Percentiles rank a stretch among this genome's conserved stretches.
Evolutionary conservation across 2,329 filamentous ascomycete genomes (phyloP).

Genomic region (Zymoseptoria brevis): DNA sequence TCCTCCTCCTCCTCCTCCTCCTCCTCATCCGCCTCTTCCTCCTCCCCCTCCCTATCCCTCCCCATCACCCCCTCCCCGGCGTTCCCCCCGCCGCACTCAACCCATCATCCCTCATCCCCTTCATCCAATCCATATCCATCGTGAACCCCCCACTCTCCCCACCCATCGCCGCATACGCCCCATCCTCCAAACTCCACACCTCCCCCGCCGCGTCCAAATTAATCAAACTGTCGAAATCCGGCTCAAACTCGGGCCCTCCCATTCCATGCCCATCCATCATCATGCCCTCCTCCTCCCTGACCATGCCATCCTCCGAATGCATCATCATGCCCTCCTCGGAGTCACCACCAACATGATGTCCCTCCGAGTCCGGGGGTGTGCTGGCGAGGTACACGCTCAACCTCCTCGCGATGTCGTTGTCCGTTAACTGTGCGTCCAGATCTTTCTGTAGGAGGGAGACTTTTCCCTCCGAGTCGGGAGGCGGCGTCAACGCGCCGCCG

Average conservation of each 20-base stretch:
- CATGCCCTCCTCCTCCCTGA: no score
- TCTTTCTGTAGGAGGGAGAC: conserved; percentile 1
- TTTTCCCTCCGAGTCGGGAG: conserved; percentile 18
- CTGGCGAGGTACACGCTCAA: conserved; percentile 45
- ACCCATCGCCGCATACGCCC: conserved; percentile 26
- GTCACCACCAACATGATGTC: not conserved
- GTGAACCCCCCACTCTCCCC: conserved; percentile 28
- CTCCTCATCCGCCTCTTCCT: not conserved
- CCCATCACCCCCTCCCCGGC: no score
- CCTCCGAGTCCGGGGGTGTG: conserved; percentile 39
- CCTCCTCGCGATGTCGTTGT: conserved; percentile 41
- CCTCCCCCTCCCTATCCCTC: no score
- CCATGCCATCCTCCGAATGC: no score
- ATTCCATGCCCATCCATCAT: no score
- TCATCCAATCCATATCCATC: conserved; percentile 31
- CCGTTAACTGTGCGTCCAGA: conserved; percentile 25
- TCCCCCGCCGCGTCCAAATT: conserved; percentile 31
- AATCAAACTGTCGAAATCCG: conserved; percentile 32
- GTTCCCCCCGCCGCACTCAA: not conserved
- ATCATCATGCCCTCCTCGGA: no score
- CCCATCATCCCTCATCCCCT: conserved; percentile 24
- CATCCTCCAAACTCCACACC: conserved; percentile 27
- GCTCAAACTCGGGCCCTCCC: conserved; percentile 22
- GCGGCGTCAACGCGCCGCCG: conserved; percentile 23
- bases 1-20: not conserved